Evolutionary conservation across 768 basidiomycete genomes (phyloP), one percentile per base, ranked within the genome.

Genomic region (Leucocoprinus birnbaumii): DNA sequence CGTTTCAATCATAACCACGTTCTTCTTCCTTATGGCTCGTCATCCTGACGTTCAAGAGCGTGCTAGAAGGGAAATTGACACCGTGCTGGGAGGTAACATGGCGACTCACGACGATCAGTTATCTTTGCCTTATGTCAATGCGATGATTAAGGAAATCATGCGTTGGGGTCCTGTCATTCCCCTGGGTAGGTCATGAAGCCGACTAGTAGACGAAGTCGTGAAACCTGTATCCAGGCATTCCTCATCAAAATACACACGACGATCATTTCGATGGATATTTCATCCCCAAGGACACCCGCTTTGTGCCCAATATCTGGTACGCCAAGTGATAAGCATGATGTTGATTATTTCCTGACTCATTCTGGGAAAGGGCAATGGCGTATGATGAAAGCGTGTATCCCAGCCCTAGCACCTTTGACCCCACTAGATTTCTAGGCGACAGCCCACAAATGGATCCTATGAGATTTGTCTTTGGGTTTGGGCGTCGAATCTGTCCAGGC

Each of bases 41-140:
- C 55, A 75, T 48, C 77, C 75, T 1, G 72, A 74, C 1, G 66
- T 69, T 1, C 72, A 73, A 60, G 61, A 57, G 49, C 67, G 66
- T 21, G 75, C 73, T 1, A 76, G 78, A 47, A 58, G 56, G 6
- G 78, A 77, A 44, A 63, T 80, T 10, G 74, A 78, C 31, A 42
- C 48, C 1, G 62, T 74, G 10, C 72, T 71, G 3, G 50, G 49
- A 9, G 62, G 65, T 22, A 65, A 73, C 0, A 61, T 78, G 6
- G 73, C 74, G 1, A 68, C 58, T 0, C 51, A 70, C n/a, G 67
- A 65, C 2, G 74, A 78, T 50, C 59, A 60, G 2, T 58, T 63
- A 4, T 53, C 58, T 0, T 53, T 77, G 14, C 73, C 72, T 0
- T 76, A 74, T 48, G 57, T 75, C 26, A 57, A 55, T 5, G 76